Evolutionary conservation across 306 rosid genomes (phyloP), one percentile per base, ranked within the genome.

Genomic region (Geum urbanum): DNA sequence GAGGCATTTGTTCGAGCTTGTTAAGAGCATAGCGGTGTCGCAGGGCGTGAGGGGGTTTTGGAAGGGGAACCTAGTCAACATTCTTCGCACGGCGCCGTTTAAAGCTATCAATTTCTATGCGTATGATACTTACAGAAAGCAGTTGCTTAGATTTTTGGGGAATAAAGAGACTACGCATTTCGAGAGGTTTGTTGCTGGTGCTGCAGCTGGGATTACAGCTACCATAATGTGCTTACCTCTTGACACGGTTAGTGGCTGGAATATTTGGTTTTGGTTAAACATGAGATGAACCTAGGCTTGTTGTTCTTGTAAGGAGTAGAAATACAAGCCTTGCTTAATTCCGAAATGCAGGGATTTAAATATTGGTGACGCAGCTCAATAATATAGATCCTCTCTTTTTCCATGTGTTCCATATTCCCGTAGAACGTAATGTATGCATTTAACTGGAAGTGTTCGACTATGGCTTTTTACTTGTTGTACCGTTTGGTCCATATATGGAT

Each of bases 101-200:
- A 94, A 94, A 81, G 98, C 98, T 1, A 85, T 94, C 76, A 90
- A 92, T 69, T 92, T 92, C 76, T 90, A 76, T 73, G 97, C 98
- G 32, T 88, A 85, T 19, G 97, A 94, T 81, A 94, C 97, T 1
- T 94, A 94, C 72, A 90, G 97, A 84, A 94, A 88, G 70, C 96
- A 84, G 35, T 70, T 90, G 77, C 96, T 94, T 37, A 74, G 67
- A 72, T 76, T 88, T 62, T 88, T 89, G 0, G 92, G 91, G 19
- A 86, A 85, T 69, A 85, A 85, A 78, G 92, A 87, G 78, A 90
- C 94, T 72, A 81, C 92, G 18, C 78, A 90, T 80, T 90, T 84
- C 77, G 98, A 90, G 88, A 94, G 98, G 82, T 90, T 90, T 68
- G 78, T 90, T 78, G 97, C 98, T 47, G 98, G 97, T 72, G 98